These are phyloP conservation scores for Stephania yunnanensis DNA, from an alignment of 164 flowering plant genomes.

Conservation along the genomic window DNA sequence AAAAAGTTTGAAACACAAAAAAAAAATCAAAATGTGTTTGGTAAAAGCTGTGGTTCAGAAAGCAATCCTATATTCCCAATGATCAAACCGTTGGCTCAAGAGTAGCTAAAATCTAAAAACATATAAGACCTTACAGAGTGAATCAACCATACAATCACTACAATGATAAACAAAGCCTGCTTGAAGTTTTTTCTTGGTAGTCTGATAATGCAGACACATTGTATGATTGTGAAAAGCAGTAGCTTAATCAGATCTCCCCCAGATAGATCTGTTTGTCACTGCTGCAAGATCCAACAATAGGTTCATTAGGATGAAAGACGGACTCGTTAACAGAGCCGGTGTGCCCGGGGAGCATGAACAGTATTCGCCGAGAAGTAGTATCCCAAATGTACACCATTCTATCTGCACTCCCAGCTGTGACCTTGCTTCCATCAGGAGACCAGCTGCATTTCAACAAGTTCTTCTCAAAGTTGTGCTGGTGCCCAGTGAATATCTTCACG, in stretches of 20 bases:
- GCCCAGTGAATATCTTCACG: conserved; percentile 85
- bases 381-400: conserved; percentile 97
- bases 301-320: conserved; percentile 87
- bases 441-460: conserved; percentile 91
- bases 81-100: neutral
- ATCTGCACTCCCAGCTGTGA: conserved; percentile 91
- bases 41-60: too few relatives aligned
- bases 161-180: neutral
- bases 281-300: conserved; percentile 86
- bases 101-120: neutral
- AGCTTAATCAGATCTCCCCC: conserved; percentile 58
- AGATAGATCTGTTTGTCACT: conserved; percentile 89
- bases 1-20: too few relatives aligned
- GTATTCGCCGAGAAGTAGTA: conserved; percentile 75
- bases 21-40: too few relatives aligned
- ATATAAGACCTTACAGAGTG: neutral
- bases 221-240: neutral
- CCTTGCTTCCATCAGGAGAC: conserved; percentile 99
- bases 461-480: conserved; percentile 96
- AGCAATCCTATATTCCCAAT: too few relatives aligned
- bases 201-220: conserved; percentile 1
- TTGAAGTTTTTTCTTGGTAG: neutral
- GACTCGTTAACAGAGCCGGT: conserved; percentile 89
- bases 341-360: conserved; percentile 97
- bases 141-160: neutral